Conservation (phyloP, 371 early-diverging fungal species). For the Chytridiales sp. region DNA sequence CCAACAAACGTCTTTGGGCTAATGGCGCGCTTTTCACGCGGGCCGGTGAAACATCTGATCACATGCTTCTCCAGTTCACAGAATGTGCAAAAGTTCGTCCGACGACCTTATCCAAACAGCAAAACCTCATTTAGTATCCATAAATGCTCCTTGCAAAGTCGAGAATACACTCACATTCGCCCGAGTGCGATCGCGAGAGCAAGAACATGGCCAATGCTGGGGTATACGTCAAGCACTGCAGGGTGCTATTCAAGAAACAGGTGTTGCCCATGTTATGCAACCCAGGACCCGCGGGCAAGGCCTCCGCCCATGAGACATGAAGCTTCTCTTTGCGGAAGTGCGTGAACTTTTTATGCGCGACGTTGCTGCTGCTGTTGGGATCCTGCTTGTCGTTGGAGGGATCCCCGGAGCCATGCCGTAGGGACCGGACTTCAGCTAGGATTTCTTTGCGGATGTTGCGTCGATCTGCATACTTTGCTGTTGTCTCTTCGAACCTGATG, state of each 20-base stretch:
- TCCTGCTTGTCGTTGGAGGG: neutral
- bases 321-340: conserved; percentile 17
- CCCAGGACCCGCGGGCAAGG: conserved; percentile 52
- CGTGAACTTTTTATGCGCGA: neutral
- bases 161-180: conserved; percentile 17
- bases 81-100: conserved; percentile 58
- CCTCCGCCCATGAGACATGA: conserved; percentile 23
- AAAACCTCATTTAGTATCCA: neutral
- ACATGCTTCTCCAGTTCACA: conserved; percentile 63
- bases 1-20: conserved; percentile 70
- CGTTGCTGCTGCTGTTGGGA: neutral
- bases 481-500: conserved; percentile 14
- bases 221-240: conserved; percentile 62
- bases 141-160: neutral
- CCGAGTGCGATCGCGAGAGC: conserved; percentile 24
- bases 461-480: neutral
- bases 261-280: conserved; percentile 89
- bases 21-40: conserved; percentile 45
- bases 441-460: neutral
- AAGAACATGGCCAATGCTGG: conserved; percentile 33
- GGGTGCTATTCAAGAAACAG: conserved; percentile 88
- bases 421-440: neutral
- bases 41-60: conserved; percentile 41
- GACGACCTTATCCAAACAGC: conserved; percentile 43
- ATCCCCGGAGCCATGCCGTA: neutral